phyloP scores from a whole-genome alignment of 2,329 filamentous ascomycete genomes.

The Aspergillus flavus region DNA sequence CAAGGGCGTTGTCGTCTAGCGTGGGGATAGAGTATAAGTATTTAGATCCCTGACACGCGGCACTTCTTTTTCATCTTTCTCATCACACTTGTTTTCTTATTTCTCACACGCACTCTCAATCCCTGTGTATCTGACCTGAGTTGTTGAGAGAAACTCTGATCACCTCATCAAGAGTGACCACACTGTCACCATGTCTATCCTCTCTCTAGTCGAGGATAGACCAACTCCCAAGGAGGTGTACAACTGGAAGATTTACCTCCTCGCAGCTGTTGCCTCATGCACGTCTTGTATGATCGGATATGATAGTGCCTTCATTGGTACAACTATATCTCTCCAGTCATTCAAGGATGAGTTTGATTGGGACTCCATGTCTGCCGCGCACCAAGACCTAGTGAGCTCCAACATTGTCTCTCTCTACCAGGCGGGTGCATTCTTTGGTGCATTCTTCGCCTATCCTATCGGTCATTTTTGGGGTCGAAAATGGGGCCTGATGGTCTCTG shows the following conservation, averaged over 20 bases:
- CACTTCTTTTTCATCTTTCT: slow-evolving; percentile 2
- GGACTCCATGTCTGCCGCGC: slow-evolving; percentile 43
- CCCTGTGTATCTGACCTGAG: not conserved
- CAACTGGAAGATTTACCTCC: slow-evolving; percentile 62
- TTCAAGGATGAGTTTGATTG: slow-evolving; percentile 72
- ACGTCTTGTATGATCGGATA: slow-evolving; percentile 63
- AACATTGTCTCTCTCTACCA: slow-evolving; percentile 84
- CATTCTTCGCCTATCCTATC: slow-evolving; percentile 67
- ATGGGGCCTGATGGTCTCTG: slow-evolving; percentile 64
- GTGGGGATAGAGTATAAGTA: slow-evolving; percentile 5
- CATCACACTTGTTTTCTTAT: slow-evolving; percentile 10
- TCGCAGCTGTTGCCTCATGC: slow-evolving; percentile 57
- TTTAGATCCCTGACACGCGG: slow-evolving; percentile 4
- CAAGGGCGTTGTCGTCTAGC: not conserved
- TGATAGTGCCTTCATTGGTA: slow-evolving; percentile 78
- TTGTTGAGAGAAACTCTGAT: slow-evolving; percentile 7
- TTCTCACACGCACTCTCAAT: not conserved
- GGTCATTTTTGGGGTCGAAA: slow-evolving; percentile 70
- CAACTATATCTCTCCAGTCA: slow-evolving; percentile 69
- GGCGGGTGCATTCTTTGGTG: slow-evolving; percentile 81
- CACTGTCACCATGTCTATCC: slow-evolving; percentile 39
- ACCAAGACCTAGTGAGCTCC: slow-evolving; percentile 60
- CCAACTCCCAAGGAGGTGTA: slow-evolving; percentile 61
- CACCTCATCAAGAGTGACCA: not conserved
- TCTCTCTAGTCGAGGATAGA: slow-evolving; percentile 47